Evolutionary conservation across 495 filamentous ascomycete species (phyloP), one percentile per base, ranked within the genome.

Genomic region (Talaromyces thailandensis): DNA sequence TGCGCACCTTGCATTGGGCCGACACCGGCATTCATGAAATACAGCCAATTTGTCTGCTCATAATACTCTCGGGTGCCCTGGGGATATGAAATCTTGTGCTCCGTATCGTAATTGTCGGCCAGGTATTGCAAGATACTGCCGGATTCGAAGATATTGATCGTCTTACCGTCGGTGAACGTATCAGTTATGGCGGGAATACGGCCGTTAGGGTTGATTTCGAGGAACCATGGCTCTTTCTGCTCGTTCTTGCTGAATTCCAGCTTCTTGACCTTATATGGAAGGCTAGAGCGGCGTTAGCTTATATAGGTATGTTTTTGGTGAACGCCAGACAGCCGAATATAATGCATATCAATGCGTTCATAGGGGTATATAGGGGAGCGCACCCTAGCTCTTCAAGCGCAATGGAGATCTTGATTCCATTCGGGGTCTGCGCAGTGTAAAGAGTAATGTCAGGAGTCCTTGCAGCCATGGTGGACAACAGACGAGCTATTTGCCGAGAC

Each of bases 111-210:
- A 31, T 81, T 78, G 28, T 88, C 85, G 50, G 87, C 85, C 6
- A 97, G 82, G 72, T 96, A 97, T 67, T 92, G 87, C 79, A 96
- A 78, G 69, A 96, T 95, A 62, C 87, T 79, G 57, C 90, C 93
- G 64, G 84, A 88, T 73, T 96, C 93, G 68, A 96, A 96, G 4
- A 96, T 65, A 18, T 81, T 76, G 72, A 96, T 92, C 32, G 76
- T 75, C 66, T 88, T 78, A 61, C 91, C 91, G 70, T 94, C 88
- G 1, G 65, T 66, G 68, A 88, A 84, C 11, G 81, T 85, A 71
- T 96, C 93, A 25, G 89, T 93, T 25, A 97, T 66, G 16, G 93
- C 93, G n/a, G 93, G 93, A 67, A 96, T 96, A 62, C 93, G 90
- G 66, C 93, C 93, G 69, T 97, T 96, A 59, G 93, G 93, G 75